Percentiles rank a stretch among this genome's conserved stretches.
Evolutionary conservation across 441 rosid genomes (phyloP).

Genomic region (Populus hybrid): DNA sequence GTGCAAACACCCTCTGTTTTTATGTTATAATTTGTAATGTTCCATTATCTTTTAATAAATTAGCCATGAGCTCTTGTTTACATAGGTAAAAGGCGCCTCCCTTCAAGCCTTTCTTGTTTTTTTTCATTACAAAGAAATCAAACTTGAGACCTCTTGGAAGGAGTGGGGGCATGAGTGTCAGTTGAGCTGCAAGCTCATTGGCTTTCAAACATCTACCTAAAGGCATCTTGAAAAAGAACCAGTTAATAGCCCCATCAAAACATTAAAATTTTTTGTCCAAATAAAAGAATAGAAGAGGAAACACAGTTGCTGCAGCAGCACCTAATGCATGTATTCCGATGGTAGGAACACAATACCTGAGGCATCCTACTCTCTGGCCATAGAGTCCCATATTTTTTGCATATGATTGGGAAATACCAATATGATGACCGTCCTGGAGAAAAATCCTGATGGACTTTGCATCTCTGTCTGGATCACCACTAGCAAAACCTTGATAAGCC

Average conservation of each 20-base stretch:
- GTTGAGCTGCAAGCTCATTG: neutral
- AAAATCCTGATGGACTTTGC: constrained; percentile 93
- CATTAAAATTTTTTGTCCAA: neutral
- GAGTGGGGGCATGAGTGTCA: neutral
- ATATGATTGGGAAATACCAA: constrained; percentile 93
- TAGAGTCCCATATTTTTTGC: constrained; percentile 99
- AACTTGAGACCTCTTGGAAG: neutral
- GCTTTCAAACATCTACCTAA: neutral
- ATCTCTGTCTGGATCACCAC: constrained; percentile 94
- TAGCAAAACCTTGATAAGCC: constrained; percentile 99
- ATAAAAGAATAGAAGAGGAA: neutral
- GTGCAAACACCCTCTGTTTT: neutral
- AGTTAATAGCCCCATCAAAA: neutral
- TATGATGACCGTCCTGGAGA: constrained; percentile 81
- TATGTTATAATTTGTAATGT: neutral
- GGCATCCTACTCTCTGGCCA: constrained; percentile 97
- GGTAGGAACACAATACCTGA: constrained; percentile 51
- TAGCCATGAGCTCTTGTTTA: neutral
- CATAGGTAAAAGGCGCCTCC: neutral
- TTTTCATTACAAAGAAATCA: neutral
- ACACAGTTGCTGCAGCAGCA: neutral
- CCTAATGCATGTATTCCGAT: neutral
- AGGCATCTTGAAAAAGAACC: neutral
- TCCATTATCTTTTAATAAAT: neutral
- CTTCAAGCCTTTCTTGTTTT: neutral